A percentile compares a stretch with the other conserved stretches of the same genome.
Conservation (phyloP, 352 stramenopile species). For the Phytophthora pistaciae region DNA sequence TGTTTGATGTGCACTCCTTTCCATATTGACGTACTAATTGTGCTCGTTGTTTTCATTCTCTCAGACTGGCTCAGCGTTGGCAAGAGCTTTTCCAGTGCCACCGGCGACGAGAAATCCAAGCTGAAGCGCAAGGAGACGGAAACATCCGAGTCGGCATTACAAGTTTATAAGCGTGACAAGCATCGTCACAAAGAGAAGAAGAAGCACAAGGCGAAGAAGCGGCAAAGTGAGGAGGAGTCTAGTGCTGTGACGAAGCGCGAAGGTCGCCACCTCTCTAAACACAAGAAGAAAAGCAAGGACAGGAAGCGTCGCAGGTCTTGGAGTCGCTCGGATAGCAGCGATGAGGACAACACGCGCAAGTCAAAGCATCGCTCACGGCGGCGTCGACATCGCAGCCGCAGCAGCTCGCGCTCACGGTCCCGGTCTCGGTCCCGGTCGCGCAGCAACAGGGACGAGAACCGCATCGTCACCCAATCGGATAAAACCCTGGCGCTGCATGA, state of each 20-base stretch:
- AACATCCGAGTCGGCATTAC: slow-evolving; percentile 20
- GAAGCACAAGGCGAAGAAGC: slow-evolving; percentile 25
- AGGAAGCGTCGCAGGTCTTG: slow-evolving; percentile 32
- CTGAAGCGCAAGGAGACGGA: slow-evolving; percentile 5
- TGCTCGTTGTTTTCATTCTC: background rate
- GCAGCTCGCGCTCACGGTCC: slow-evolving; percentile 18
- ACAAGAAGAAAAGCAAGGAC: slow-evolving; percentile 49
- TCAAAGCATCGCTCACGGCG: slow-evolving; percentile 17
- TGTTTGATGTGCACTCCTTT: background rate
- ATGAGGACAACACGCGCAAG: slow-evolving; percentile 1
- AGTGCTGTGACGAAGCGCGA: slow-evolving; percentile 15
- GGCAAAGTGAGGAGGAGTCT: slow-evolving; percentile 9
- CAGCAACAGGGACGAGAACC: slow-evolving; percentile 11
- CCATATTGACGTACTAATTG: background rate
- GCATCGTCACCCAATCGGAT: slow-evolving; percentile 16
- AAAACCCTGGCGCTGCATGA: slow-evolving; percentile 14
- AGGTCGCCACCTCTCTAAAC: slow-evolving; percentile 30
- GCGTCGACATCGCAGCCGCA: slow-evolving; percentile 11
- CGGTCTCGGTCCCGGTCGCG: slow-evolving; percentile 20
- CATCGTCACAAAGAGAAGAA: slow-evolving; percentile 39
- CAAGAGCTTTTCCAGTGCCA: slow-evolving; percentile 37
- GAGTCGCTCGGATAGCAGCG: slow-evolving; percentile 26
- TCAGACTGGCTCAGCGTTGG: slow-evolving; percentile 59
- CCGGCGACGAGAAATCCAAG: slow-evolving; percentile 8
- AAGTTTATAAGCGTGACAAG: slow-evolving; percentile 43